phyloP scores from a whole-genome alignment of 2,329 filamentous ascomycete genomes.

The Pezicula neosporulosa region DNA sequence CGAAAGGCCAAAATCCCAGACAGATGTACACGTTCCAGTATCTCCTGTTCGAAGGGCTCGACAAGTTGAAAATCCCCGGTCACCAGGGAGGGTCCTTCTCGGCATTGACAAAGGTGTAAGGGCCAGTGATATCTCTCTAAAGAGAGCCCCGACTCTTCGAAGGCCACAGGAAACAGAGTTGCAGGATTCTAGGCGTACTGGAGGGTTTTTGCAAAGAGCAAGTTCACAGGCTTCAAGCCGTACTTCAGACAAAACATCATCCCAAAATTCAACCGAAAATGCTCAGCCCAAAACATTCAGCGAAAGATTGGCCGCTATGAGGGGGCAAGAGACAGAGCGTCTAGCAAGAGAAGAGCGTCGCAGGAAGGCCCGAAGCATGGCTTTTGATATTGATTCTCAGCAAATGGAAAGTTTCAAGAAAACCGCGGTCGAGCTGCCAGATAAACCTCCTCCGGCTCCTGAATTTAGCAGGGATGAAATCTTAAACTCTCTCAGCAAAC shows the following conservation, averaged over 20 bases:
- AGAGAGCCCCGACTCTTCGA: constrained; percentile 58
- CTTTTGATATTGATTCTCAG: constrained; percentile 53
- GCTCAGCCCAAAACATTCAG: constrained; percentile 65
- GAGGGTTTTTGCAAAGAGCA: constrained; percentile 42
- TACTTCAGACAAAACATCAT: constrained; percentile 8
- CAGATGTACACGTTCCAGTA: constrained; percentile 67
- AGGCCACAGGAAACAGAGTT: constrained; percentile 27
- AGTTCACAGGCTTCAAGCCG: constrained; percentile 24
- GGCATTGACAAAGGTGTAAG: constrained; percentile 88
- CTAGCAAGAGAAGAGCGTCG: constrained; percentile 50
- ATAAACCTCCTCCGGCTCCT: constrained; percentile 42
- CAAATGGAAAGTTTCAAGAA: constrained; percentile 59
- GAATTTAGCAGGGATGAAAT: constrained; percentile 64
- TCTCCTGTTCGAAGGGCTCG: constrained; percentile 64
- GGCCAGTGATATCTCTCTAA: constrained; percentile 80
- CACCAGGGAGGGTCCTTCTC: constrained; percentile 74
- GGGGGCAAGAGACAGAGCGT: constrained; percentile 49
- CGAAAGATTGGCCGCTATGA: constrained; percentile 75
- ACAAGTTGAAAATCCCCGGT: constrained; percentile 54
- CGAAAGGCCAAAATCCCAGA: constrained; percentile 28
- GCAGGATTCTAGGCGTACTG: constrained; percentile 26
- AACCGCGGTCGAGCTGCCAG: constrained; percentile 51
- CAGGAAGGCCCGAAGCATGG: constrained; percentile 47
- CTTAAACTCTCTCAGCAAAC: constrained; percentile 28
- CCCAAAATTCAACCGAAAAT: constrained; percentile 16